phyloP scores from a whole-genome alignment of 1,284 basidiomycete species.

The Ceratobasidium sp. region DNA sequence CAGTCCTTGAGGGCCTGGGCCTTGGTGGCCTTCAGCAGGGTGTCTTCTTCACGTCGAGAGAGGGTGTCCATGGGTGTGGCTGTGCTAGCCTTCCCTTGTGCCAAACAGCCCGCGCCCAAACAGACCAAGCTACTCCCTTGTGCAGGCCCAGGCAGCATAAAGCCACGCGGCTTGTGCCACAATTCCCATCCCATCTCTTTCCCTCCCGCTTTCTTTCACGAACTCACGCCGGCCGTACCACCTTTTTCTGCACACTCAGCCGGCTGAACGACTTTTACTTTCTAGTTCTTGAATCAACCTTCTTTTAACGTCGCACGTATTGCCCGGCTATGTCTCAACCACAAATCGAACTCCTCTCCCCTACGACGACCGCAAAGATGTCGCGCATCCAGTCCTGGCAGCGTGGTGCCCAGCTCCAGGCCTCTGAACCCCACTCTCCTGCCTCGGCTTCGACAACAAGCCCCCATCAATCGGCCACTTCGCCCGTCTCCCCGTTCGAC shows the following conservation, averaged over 20 bases:
- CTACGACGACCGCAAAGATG: slow-evolving; percentile 12
- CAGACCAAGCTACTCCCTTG: slow-evolving; percentile 31
- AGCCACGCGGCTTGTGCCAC: slow-evolving; percentile 32
- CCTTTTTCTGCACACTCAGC: slow-evolving; percentile 18
- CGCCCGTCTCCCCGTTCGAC: slow-evolving; percentile 16
- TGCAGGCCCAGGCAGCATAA: slow-evolving; percentile 24
- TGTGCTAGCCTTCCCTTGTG: slow-evolving; percentile 39
- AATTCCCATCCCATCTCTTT: slow-evolving; percentile 16
- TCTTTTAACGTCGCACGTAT: background rate
- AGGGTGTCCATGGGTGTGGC: slow-evolving; percentile 73
- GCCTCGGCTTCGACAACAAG: slow-evolving; percentile 3
- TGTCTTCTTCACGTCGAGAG: slow-evolving; percentile 87
- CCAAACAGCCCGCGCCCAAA: slow-evolving; percentile 28
- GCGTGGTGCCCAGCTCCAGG: slow-evolving; percentile 28
- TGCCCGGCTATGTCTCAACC: slow-evolving; percentile 22
- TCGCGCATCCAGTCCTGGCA: slow-evolving; percentile 34
- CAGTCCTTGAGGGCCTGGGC: slow-evolving; percentile 79
- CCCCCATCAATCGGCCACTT: background rate
- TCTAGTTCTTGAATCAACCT: background rate
- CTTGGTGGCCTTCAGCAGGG: slow-evolving; percentile 81
- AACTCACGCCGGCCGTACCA: slow-evolving; percentile 41
- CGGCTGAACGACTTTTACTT: slow-evolving; percentile 35
- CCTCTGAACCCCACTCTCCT: slow-evolving; percentile 17
- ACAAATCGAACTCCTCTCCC: slow-evolving; percentile 28
- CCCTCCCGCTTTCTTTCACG: slow-evolving; percentile 21